Evolutionary conservation across 2,329 filamentous ascomycete species (phyloP).

Genomic region (Harringtonia lauricola): DNA sequence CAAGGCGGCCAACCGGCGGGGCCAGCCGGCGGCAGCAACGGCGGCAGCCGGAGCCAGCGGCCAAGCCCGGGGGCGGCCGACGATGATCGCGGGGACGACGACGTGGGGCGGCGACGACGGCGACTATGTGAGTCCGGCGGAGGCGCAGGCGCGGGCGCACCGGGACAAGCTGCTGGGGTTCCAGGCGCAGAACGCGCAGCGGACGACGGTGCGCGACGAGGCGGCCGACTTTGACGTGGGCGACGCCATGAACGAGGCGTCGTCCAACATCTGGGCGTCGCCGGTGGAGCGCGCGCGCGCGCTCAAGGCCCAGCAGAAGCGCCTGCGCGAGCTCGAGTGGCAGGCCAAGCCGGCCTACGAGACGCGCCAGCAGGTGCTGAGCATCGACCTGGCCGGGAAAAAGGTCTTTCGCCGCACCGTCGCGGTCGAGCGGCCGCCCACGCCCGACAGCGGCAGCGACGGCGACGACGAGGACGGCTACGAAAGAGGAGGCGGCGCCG

Average conservation of each 20-base stretch:
- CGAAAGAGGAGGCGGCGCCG: conserved; percentile 15
- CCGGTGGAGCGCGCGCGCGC: conserved; percentile 74
- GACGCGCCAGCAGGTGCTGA: conserved; percentile 74
- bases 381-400: conserved; percentile 69
- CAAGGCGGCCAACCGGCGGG: conserved; percentile 56
- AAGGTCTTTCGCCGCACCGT: conserved; percentile 66
- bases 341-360: conserved; percentile 78
- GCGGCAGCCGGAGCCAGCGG: conserved; percentile 14
- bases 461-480: conserved; percentile 13
- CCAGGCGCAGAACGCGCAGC: conserved; percentile 73
- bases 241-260: conserved; percentile 17
- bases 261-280: conserved; percentile 72
- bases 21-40: conserved; percentile 46
- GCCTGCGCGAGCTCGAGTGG: conserved; percentile 79
- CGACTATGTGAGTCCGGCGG: conserved; percentile 48
- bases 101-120: conserved; percentile 16
- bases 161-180: conserved; percentile 71
- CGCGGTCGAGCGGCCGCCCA: conserved; percentile 45
- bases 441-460: conserved; percentile 26
- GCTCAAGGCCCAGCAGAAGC: conserved; percentile 74
- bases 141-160: conserved; percentile 39
- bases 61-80: conserved; percentile 4
- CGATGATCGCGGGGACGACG: conserved; percentile 10
- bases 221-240: conserved; percentile 51
- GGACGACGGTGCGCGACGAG: conserved; percentile 81